phyloP scores from a whole-genome alignment of 495 filamentous ascomycete species.

The Patellaria atrata region DNA sequence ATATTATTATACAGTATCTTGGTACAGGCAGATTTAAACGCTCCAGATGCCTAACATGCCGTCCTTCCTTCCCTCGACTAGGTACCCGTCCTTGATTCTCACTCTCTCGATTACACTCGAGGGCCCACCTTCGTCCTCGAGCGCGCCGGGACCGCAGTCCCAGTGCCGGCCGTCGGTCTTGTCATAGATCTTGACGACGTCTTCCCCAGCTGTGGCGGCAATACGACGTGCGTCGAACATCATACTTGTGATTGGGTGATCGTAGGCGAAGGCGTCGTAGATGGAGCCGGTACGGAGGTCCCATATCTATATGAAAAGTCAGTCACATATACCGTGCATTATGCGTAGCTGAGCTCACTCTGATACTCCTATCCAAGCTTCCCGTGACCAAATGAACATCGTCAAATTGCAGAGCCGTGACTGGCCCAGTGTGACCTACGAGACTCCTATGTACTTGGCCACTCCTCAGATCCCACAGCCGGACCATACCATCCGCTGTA shows the following conservation, averaged over 20 bases:
- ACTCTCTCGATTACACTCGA: constrained; percentile 72
- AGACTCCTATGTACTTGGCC: constrained; percentile 93
- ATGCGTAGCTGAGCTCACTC: constrained; percentile 44
- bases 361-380: constrained; percentile 81
- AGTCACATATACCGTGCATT: background rate
- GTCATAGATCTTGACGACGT: constrained; percentile 93
- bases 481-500: constrained; percentile 94
- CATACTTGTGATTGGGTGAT: constrained; percentile 88
- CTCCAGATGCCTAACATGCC: constrained; percentile 88
- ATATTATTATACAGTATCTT: no score
- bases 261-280: constrained; percentile 91
- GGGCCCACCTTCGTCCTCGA: constrained; percentile 44
- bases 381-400: constrained; percentile 91
- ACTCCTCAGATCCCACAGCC: constrained; percentile 91
- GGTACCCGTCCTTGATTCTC: constrained; percentile 83
- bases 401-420: constrained; percentile 93
- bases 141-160: constrained; percentile 82
- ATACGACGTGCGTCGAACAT: constrained; percentile 92
- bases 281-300: constrained; percentile 94
- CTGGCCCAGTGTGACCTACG: constrained; percentile 90
- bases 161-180: constrained; percentile 91
- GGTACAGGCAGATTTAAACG: no score
- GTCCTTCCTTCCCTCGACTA: constrained; percentile 79
- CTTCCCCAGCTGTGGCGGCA: constrained; percentile 77
- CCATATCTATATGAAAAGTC: constrained; percentile 59